Conservation (phyloP, 805 yeast species). For the Starmerella davenportii region DNA sequence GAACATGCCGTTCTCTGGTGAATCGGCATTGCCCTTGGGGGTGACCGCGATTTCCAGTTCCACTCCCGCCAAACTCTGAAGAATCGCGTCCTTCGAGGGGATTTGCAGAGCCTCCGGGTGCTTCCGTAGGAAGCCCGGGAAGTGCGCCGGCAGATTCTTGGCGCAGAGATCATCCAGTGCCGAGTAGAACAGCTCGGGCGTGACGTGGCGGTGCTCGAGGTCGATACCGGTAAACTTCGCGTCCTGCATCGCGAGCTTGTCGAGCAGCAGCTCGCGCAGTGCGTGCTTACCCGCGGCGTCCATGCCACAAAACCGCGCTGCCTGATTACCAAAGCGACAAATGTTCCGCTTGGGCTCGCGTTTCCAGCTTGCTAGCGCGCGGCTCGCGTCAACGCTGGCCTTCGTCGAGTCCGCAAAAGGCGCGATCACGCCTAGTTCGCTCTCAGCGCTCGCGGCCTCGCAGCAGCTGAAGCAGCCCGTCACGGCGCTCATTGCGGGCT, state of each 20-base stretch:
- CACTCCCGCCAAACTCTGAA: neutral
- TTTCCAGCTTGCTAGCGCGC: neutral
- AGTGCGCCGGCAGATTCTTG: constrained; percentile 9
- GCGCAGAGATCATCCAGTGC: constrained; percentile 7
- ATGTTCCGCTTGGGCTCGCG: neutral
- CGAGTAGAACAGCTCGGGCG: neutral
- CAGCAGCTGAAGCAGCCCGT: constrained; percentile 50
- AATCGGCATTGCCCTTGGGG: constrained; percentile 25
- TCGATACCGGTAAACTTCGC: constrained; percentile 1
- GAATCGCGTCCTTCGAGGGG: neutral
- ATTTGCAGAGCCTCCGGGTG: neutral
- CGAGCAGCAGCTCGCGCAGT: constrained; percentile 5
- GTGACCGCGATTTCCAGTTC: constrained; percentile 20
- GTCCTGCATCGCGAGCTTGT: constrained; percentile 11
- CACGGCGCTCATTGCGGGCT: constrained; percentile 53
- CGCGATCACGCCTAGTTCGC: constrained; percentile 44
- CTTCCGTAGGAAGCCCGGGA: neutral
- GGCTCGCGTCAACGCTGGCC: constrained; percentile 51
- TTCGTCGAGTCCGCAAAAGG: constrained; percentile 46
- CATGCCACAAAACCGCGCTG: too few relatives aligned
- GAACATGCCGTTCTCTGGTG: constrained; percentile 21
- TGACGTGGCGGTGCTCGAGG: neutral
- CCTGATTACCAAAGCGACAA: too few relatives aligned
- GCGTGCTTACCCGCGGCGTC: neutral
- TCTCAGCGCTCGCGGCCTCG: constrained; percentile 67